A percentile compares a stretch with the other conserved stretches of the same genome.
Conservation (phyloP, 2,329 filamentous ascomycete genomes). For the Colletotrichum eleusines region DNA sequence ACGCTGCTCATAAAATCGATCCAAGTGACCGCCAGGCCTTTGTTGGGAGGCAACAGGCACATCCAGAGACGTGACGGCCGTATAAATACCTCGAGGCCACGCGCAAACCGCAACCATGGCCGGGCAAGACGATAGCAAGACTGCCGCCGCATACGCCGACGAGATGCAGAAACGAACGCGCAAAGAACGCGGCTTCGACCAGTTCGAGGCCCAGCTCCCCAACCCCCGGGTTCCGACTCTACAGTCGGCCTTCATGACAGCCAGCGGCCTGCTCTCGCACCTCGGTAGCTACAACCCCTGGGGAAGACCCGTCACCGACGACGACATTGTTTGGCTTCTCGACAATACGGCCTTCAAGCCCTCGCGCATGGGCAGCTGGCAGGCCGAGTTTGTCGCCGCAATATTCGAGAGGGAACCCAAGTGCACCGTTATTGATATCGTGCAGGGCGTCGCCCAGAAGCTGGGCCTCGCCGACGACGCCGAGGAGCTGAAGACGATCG, state of each 20-base stretch:
- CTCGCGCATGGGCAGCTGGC: conserved; percentile 68
- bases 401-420: conserved; percentile 82
- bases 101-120: conserved; percentile 21
- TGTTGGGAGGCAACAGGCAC: conserved; percentile 4
- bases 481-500: conserved; percentile 69
- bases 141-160: conserved; percentile 48
- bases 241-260: conserved; percentile 49
- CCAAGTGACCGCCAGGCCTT: conserved; percentile 30
- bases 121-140: conserved; percentile 17
- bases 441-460: conserved; percentile 76
- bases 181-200: conserved; percentile 61
- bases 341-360: conserved; percentile 87
- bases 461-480: conserved; percentile 74
- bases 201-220: conserved; percentile 62
- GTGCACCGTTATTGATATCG: conserved; percentile 74
- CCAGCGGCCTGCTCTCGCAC: conserved; percentile 59
- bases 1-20: conserved; percentile 11
- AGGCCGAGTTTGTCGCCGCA: conserved; percentile 85
- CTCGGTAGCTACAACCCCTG: conserved; percentile 69
- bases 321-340: conserved; percentile 87
- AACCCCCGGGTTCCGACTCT: conserved; percentile 49
- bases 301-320: conserved; percentile 68
- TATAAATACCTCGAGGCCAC: conserved; percentile 15
- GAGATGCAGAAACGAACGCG: conserved; percentile 65
- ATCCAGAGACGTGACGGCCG: neutral